These are phyloP conservation scores for Ceratobasidium sp. DNA, from an alignment of 1,284 basidiomycete species.

Conservation along the genomic window DNA sequence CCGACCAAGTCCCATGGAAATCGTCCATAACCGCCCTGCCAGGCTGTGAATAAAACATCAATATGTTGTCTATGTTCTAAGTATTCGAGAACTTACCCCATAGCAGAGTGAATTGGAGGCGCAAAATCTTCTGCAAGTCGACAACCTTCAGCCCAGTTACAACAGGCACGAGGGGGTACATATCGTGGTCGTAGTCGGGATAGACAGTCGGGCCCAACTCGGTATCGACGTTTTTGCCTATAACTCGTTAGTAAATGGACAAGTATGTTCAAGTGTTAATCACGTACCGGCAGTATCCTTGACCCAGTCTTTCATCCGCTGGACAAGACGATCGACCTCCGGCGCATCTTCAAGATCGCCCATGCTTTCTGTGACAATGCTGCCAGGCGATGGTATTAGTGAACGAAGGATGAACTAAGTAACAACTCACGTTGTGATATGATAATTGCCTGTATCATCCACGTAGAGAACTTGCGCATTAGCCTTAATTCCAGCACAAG, in stretches of 20 bases:
- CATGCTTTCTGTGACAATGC: slow-evolving; percentile 2
- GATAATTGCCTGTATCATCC: neutral
- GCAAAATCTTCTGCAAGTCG: neutral
- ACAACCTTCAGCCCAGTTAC: neutral
- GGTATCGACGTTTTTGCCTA: too few relatives aligned
- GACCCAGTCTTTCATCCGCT: neutral
- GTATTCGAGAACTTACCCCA: neutral
- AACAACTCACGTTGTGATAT: slow-evolving; percentile 12
- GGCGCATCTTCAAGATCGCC: neutral
- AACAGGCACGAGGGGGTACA: neutral
- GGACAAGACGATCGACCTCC: neutral
- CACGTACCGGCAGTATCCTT: neutral
- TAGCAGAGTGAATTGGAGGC: neutral
- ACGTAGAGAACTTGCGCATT: slow-evolving; percentile 1
- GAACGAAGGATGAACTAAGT: too few relatives aligned
- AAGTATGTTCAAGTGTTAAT: too few relatives aligned
- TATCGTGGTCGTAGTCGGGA: neutral
- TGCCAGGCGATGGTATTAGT: neutral
- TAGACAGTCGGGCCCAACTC: neutral
- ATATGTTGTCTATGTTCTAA: neutral
- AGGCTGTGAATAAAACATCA: neutral
- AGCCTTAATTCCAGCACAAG: neutral
- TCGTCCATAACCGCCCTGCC: neutral
- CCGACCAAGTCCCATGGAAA: neutral
- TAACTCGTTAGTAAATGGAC: too few relatives aligned